Evolutionary conservation across 2,329 filamentous ascomycete species (phyloP).

Genomic region (Clarireedia paspali): DNA sequence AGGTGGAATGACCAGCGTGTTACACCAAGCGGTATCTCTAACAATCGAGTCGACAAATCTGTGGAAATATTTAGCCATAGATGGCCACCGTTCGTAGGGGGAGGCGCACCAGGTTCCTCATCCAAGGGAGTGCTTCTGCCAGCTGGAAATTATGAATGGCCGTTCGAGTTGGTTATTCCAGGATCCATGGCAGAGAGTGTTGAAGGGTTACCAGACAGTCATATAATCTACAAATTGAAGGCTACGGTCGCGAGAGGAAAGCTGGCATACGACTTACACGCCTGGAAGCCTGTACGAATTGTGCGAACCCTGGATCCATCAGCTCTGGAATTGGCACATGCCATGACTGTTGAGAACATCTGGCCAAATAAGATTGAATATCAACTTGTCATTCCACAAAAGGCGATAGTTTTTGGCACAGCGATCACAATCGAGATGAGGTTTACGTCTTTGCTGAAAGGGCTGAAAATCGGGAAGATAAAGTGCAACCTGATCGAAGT

Average conservation of each 20-base stretch:
- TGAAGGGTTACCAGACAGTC: conserved; percentile 79
- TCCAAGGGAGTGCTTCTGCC: conserved; percentile 51
- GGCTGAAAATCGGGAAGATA: conserved; percentile 76
- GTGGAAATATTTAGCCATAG: conserved; percentile 58
- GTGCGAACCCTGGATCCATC: conserved; percentile 71
- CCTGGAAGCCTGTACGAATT: conserved; percentile 70
- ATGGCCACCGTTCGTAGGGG: conserved; percentile 59
- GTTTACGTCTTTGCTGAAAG: conserved; percentile 82
- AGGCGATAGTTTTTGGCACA: conserved; percentile 92
- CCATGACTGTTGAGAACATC: conserved; percentile 93
- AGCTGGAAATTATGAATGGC: conserved; percentile 77
- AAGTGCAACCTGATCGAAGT: conserved; percentile 73
- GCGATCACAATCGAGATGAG: conserved; percentile 76
- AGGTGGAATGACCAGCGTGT: conserved; percentile 46
- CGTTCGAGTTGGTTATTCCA: conserved; percentile 67
- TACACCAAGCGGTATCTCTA: conserved; percentile 51
- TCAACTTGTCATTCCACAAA: conserved; percentile 85
- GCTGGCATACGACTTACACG: conserved; percentile 77
- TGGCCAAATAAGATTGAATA: conserved; percentile 99
- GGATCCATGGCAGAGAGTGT: conserved; percentile 76
- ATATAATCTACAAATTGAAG: conserved; percentile 84
- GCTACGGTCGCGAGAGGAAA: conserved; percentile 83
- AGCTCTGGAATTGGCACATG: conserved; percentile 71
- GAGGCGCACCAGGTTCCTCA: conserved; percentile 36
- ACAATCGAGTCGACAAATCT: conserved; percentile 51